These are phyloP conservation scores for Jacaranda mimosifolia DNA, from an alignment of 257 asterid species.

Conservation along the genomic window DNA sequence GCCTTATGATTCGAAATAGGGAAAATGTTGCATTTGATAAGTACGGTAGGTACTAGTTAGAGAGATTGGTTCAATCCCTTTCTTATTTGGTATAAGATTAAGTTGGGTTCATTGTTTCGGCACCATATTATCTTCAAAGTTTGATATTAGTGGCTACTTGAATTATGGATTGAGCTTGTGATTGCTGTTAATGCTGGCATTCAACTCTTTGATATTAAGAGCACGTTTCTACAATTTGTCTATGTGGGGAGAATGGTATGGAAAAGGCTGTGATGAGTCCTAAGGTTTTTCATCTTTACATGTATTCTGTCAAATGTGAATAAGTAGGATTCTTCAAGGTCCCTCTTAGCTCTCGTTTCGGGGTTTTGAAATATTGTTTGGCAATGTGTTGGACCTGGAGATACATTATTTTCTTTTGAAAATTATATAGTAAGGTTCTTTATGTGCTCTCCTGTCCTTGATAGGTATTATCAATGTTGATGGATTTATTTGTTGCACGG, in stretches of 20 bases:
- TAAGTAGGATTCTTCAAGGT: slow-evolving; percentile 83
- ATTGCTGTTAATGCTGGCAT: slow-evolving; percentile 11
- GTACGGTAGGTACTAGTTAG: neutral
- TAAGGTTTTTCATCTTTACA: slow-evolving; percentile 59
- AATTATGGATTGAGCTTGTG: slow-evolving; percentile 20
- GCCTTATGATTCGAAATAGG: neutral
- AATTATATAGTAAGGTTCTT: slow-evolving; percentile 31
- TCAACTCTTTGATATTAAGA: slow-evolving; percentile 29
- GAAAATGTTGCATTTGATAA: neutral
- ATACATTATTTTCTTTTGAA: slow-evolving; percentile 46
- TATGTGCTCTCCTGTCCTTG: slow-evolving; percentile 35
- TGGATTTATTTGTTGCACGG: slow-evolving; percentile 95
- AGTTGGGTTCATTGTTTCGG: neutral
- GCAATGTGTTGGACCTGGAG: slow-evolving; percentile 92
- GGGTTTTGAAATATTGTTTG: slow-evolving; percentile 89
- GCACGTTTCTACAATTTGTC: slow-evolving; percentile 30
- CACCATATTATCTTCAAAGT: slow-evolving; percentile 19
- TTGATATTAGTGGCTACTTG: neutral
- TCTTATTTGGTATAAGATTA: neutral
- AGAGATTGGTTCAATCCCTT: neutral
- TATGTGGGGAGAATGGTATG: slow-evolving; percentile 94
- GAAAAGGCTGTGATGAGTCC: slow-evolving; percentile 61
- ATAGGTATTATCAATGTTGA: slow-evolving; percentile 89
- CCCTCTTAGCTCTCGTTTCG: slow-evolving; percentile 80
- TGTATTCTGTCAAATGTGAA: slow-evolving; percentile 82